Evolutionary conservation across 768 basidiomycete species (phyloP).

Genomic region (Cystobasidium tubakii): DNA sequence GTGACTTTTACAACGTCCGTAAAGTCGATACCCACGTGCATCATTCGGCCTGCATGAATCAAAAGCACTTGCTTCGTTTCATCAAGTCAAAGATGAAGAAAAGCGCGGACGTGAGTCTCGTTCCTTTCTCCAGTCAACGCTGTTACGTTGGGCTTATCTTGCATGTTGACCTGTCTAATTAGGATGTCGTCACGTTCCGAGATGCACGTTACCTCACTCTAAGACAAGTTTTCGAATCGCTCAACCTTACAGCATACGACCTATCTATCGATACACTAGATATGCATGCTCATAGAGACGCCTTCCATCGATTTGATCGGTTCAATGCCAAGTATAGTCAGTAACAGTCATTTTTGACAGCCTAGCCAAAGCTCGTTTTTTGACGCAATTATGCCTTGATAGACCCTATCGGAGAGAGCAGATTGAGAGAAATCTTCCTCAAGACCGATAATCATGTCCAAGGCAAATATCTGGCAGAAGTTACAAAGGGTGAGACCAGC

Average conservation of each 20-base stretch:
- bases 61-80: constrained; percentile 94
- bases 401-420: constrained; percentile 67
- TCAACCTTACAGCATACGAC: constrained; percentile 92
- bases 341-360: constrained; percentile 53
- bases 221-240: constrained; percentile 88
- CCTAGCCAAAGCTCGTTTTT: neutral
- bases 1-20: constrained; percentile 95
- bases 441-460: constrained; percentile 95
- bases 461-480: constrained; percentile 86
- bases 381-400: constrained; percentile 15
- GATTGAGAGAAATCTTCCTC: constrained; percentile 91
- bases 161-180: too few species aligned
- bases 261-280: constrained; percentile 97
- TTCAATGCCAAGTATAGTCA: constrained; percentile 92
- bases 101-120: constrained; percentile 60
- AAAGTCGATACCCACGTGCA: constrained; percentile 99
- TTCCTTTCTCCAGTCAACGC: too few species aligned
- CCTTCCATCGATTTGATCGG: constrained; percentile 84
- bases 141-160: too few species aligned
- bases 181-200: constrained; percentile 95
- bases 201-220: constrained; percentile 83
- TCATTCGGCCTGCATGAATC: constrained; percentile 98
- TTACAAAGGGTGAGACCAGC: constrained; percentile 67
- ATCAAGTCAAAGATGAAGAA: constrained; percentile 98
- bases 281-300: constrained; percentile 97